Conservation (phyloP, 148 eudicot species). For the Rhododendron griersonianum region DNA sequence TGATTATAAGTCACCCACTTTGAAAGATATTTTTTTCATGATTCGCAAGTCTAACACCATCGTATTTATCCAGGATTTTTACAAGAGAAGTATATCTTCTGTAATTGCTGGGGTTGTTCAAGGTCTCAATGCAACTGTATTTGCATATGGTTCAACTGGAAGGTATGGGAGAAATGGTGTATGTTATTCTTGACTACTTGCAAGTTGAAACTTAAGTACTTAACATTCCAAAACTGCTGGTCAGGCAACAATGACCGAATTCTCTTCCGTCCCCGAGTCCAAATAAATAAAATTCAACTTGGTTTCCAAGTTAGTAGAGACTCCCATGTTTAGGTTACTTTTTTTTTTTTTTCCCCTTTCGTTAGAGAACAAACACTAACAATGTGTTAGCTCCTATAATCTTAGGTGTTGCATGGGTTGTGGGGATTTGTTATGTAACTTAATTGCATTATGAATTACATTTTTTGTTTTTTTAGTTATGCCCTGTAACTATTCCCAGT, state of each 20-base stretch:
- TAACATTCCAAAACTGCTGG: not conserved
- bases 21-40: not conserved
- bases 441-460: not conserved
- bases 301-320: not conserved
- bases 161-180: slow-evolving; percentile 35
- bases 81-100: slow-evolving; percentile 54
- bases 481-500: not conserved
- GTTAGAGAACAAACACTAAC: not conserved
- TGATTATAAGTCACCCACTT: not conserved
- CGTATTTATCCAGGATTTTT: slow-evolving; percentile 55
- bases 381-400: not conserved
- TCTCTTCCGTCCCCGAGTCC: not conserved
- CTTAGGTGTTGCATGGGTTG: not conserved
- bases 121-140: slow-evolving; percentile 78
- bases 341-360: not conserved
- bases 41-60: not conserved
- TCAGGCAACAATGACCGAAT: not conserved
- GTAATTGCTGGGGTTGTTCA: slow-evolving; percentile 74
- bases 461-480: not conserved
- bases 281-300: not conserved
- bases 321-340: not conserved
- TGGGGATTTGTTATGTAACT: not conserved
- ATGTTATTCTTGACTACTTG: not conserved
- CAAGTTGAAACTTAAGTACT: not conserved
- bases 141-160: slow-evolving; percentile 94